Base-by-base conservation (phyloP, 2,329 filamentous ascomycete species). In the Ophiostoma ips region DNA sequence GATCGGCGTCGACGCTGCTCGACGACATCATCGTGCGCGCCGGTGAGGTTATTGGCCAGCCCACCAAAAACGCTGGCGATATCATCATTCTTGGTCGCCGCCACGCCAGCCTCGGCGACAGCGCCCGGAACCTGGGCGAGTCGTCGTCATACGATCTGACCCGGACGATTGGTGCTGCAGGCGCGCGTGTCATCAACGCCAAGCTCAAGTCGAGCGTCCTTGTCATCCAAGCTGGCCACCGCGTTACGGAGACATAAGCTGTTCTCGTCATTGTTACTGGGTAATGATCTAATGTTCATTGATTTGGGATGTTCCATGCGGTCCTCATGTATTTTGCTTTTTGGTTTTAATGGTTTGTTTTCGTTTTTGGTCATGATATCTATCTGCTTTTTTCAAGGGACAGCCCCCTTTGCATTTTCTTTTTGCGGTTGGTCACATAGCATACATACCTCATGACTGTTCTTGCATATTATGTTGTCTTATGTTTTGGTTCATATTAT, bases 121-220 rank as follows among this genome's bases (percentile, higher is more conserved):
- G 52, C 58, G 12, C 12, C 4, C 13, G 6, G 2, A 24, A 47
- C 53, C 19, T 30, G 54, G 16, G 56, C 51, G 56, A 57, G 6
- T 43, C 53, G 12, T 46, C 53, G 40, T 15, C 21, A 3, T 51
- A 60, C 36, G 73, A 75, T 21, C 61, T 75, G 56, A 66, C 64
- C 47, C 71, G 65, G 60, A 77, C 76, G 24, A 59, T 84, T 33
- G 81, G 82, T 10, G 64, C 69, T n/a, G 66, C 80, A 30, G 78
- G 76, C 10, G 75, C 81, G 61, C 70, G 72, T 51, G 64, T 83
- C n/a, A 71, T 79, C 40, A 71, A 71, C 48, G 70, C 69, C 41
- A 74, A 72, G 12, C 64, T 84, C n/a, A 74, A 72, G 55, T 77
- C 81, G 0, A 87, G 83, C 62, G 66, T 88, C 24, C 66, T 88